Evolutionary conservation across 2,329 filamentous ascomycete genomes (phyloP), one percentile per base, ranked within the genome.

Genomic region (Sporothrix schenckii): DNA sequence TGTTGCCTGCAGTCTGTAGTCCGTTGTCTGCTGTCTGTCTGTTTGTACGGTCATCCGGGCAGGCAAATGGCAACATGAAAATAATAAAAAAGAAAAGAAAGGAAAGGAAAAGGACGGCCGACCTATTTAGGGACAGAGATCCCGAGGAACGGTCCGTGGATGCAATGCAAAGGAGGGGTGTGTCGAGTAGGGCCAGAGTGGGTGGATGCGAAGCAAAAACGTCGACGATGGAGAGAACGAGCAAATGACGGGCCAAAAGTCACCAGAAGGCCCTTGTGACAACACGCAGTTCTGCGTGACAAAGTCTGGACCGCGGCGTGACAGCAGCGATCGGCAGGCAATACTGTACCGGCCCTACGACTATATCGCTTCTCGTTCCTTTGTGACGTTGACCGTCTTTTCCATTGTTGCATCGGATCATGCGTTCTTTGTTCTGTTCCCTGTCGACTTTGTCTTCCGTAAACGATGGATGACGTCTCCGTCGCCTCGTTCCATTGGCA

Each of bases 71-170:
- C 27, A 30, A 16, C 10, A 14, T 9, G 14, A 54, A 11, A 30
- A 16, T 19, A n/a, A 44, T n/a, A 7, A 41, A 5, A 44, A 41
- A 14, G 41, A 44, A 47, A 16, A 61, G 39, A 27, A 19, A 34
- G 34, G 24, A 34, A 21, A 4, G 16, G 10, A 44, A 16, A 27
- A 44, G 1, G 6, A 67, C n/a, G 13, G 24, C 49, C 50, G 30
- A 14, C 13, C 58, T 47, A 16, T 27, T 61, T 44, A 19, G n/a
- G 58, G 6, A 27, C 39, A 34, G 14, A n/a, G 39, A 47, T 67
- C 50, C 63, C 49, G 66, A 67, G 49, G 50, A 50, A 24, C 65
- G 65, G 61, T 52, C 61, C 61, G 61, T 24, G 47, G 5, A 24
- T 66, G 47, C 47, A 21, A 39, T 10, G 4, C 19, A 2, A 34